Conservation (phyloP, 2,329 filamentous ascomycete genomes). For the Aspergillus pseudoglaucus region DNA sequence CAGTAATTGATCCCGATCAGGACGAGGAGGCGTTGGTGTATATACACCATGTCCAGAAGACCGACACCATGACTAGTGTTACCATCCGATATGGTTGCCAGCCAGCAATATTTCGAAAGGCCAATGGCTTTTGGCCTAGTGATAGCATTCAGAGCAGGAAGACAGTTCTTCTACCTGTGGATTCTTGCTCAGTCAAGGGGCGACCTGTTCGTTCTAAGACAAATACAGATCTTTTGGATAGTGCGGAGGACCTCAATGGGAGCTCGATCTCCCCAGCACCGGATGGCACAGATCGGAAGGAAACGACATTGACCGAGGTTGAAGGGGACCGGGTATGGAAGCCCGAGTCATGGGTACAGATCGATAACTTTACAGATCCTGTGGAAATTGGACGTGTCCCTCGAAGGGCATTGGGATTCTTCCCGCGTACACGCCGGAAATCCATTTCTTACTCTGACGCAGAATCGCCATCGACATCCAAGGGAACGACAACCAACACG, state of each 20-base stretch:
- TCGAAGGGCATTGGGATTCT: constrained; percentile 76
- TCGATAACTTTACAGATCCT: constrained; percentile 64
- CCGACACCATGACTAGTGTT: constrained; percentile 85
- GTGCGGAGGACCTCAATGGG: constrained; percentile 25
- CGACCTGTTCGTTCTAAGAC: constrained; percentile 42
- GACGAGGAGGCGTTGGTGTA: constrained; percentile 79
- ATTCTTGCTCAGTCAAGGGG: constrained; percentile 79
- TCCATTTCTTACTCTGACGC: constrained; percentile 59
- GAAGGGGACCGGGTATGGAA: constrained; percentile 67
- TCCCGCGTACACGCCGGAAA: constrained; percentile 85
- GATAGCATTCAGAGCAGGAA: constrained; percentile 83
- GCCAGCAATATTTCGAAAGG: constrained; percentile 72
- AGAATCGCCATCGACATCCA: constrained; percentile 35
- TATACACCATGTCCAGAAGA: constrained; percentile 73
- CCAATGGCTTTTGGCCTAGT: constrained; percentile 91
- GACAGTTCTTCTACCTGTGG: constrained; percentile 76
- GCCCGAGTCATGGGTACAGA: constrained; percentile 81
- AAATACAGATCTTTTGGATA: constrained; percentile 19
- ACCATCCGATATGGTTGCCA: constrained; percentile 85
- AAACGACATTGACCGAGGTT: constrained; percentile 24
- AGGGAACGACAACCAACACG: constrained; percentile 10
- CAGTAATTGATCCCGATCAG: constrained; percentile 41
- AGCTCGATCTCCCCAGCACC: constrained; percentile 28
- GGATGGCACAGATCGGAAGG: constrained; percentile 3
- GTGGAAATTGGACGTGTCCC: constrained; percentile 83